Evolutionary conservation across 2,329 filamentous ascomycete species (phyloP).

Genomic region (Diaporthe longicolla): DNA sequence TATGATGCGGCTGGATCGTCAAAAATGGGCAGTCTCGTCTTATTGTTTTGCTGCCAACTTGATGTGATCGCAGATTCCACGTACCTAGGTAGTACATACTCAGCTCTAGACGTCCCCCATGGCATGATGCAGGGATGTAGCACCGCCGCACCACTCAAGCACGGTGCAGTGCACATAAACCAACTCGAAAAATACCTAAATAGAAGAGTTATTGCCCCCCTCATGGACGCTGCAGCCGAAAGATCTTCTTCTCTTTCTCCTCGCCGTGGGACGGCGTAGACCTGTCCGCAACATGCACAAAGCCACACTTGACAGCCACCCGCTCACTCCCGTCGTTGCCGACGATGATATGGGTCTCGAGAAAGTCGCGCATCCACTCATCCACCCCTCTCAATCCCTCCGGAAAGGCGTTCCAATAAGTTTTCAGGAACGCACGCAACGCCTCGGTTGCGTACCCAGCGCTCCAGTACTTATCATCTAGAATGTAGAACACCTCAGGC

Average conservation of each 20-base stretch:
- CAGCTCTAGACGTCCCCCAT: too few species aligned
- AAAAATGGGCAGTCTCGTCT: not conserved
- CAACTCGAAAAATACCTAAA: too few species aligned
- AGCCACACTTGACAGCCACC: conserved; percentile 31
- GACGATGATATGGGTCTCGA: conserved; percentile 24
- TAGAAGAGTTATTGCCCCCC: too few species aligned
- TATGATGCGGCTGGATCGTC: too few species aligned
- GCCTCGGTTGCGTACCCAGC: conserved; percentile 22
- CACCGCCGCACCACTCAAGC: too few species aligned
- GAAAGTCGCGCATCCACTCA: conserved; percentile 6
- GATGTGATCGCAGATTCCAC: too few species aligned
- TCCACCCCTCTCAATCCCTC: not conserved
- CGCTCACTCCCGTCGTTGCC: conserved; percentile 26
- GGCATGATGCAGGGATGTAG: too few species aligned
- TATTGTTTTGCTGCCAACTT: not conserved
- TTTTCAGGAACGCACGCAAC: conserved; percentile 9
- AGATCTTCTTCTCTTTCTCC: conserved; percentile 26
- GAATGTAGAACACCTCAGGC: conserved; percentile 27
- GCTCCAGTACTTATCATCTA: conserved; percentile 22
- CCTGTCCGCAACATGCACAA: conserved; percentile 21
- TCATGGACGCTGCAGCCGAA: conserved; percentile 23
- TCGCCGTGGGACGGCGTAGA: conserved; percentile 17
- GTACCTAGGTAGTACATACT: too few species aligned
- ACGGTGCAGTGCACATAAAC: too few species aligned
- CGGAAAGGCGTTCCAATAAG: conserved; percentile 21